These are phyloP conservation scores for Cutaneotrichosporon spelunceum DNA, from an alignment of 1,284 basidiomycete genomes.

Conservation along the genomic window DNA sequence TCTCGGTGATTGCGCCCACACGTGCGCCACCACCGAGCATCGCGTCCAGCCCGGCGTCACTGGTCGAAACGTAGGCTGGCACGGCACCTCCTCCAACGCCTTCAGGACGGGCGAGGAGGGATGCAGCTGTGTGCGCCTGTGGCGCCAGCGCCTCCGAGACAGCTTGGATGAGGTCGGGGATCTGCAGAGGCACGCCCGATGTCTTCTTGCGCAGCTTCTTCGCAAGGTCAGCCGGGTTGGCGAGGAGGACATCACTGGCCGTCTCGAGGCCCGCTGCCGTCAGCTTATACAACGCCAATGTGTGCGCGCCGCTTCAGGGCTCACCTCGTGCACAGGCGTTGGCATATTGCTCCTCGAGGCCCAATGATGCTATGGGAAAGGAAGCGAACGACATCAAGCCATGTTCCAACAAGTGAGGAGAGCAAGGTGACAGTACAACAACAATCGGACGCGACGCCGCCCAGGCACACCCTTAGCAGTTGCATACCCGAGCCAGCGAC, in stretches of 20 bases:
- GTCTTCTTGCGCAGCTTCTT: constrained; percentile 34
- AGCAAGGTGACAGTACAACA: not conserved
- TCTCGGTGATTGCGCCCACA: constrained; percentile 74
- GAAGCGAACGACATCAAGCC: constrained; percentile 38
- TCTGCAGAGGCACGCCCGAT: constrained; percentile 4
- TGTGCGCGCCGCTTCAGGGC: constrained; percentile 5
- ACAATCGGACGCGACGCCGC: constrained; percentile 9
- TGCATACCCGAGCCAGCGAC: too few relatives aligned
- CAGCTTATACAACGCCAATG: constrained; percentile 1
- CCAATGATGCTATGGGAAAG: constrained; percentile 36
- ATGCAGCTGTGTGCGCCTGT: constrained; percentile 17
- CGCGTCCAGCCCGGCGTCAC: constrained; percentile 64
- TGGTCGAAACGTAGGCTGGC: constrained; percentile 56
- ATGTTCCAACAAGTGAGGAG: not conserved
- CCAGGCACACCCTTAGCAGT: too few relatives aligned
- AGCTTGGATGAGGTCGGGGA: constrained; percentile 26
- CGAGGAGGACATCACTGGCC: constrained; percentile 46
- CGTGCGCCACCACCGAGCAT: constrained; percentile 70
- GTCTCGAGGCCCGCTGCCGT: constrained; percentile 34
- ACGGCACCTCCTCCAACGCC: not conserved
- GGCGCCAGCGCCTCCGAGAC: constrained; percentile 34
- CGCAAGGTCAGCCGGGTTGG: constrained; percentile 36
- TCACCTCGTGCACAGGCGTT: constrained; percentile 36
- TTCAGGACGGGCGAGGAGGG: constrained; percentile 20
- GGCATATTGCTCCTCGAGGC: constrained; percentile 28